Conservation (phyloP, 257 asterid genomes). For the Echites panduratus region DNA sequence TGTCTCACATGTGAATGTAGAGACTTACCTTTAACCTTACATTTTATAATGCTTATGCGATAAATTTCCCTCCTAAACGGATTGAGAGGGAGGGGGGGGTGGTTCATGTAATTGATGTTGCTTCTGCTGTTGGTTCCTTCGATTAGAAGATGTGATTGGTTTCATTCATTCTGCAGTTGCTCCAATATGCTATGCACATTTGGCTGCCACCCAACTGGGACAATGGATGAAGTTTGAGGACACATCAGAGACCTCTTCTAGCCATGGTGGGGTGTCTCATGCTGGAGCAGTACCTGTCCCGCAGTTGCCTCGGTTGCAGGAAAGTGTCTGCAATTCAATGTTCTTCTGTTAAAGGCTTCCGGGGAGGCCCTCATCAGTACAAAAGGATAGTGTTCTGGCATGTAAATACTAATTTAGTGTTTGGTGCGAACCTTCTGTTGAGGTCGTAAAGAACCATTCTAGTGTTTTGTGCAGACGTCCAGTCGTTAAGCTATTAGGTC, state of each 20-base stretch:
- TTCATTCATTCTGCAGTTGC: conserved; percentile 48
- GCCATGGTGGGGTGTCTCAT: conserved; percentile 59
- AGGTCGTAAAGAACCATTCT: not conserved
- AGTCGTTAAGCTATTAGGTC: not conserved
- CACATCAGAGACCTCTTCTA: conserved; percentile 75
- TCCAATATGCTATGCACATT: conserved; percentile 83
- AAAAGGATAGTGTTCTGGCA: not conserved
- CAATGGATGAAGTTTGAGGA: conserved; percentile 94
- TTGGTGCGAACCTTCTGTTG: conserved; percentile 8
- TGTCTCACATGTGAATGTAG: not conserved
- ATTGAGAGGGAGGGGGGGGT: too few relatives aligned
- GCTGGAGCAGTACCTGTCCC: conserved; percentile 61
- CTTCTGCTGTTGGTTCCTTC: not conserved
- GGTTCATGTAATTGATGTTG: not conserved
- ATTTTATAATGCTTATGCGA: not conserved
- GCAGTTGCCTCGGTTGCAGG: conserved; percentile 67
- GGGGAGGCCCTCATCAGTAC: not conserved
- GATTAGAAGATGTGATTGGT: not conserved
- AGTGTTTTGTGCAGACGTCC: not conserved
- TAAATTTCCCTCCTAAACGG: not conserved
- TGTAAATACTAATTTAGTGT: not conserved
- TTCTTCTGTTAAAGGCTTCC: conserved; percentile 47
- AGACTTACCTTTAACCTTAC: not conserved
- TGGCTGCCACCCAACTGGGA: conserved; percentile 90
- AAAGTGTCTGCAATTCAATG: conserved; percentile 70